Evolutionary conservation across 2,329 filamentous ascomycete genomes (phyloP), one percentile per base, ranked within the genome.

Genomic region (Cyphellophora attinorum): DNA sequence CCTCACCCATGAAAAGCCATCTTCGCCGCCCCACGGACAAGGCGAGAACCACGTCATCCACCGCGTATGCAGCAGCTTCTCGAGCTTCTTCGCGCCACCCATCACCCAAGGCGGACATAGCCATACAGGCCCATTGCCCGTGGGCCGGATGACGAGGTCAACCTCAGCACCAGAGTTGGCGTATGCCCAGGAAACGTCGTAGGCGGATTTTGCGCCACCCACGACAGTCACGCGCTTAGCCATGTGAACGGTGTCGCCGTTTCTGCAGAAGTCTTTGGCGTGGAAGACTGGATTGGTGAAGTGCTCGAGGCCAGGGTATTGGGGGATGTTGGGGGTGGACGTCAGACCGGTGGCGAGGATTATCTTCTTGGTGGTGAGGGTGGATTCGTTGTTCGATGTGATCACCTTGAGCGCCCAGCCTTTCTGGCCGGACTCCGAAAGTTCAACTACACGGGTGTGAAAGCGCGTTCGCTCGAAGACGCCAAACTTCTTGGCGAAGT

Each of bases 31-130:
- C 77, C 79, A 88, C 11, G 81, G 68, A 51, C 81, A 86, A 0
- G 83, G 82, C 33, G 73, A 78, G 55, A 88, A 76, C 76, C 79
- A 85, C 2, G 75, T 81, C 34, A 86, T 58, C 43, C 81, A 67
- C 0, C 82, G 74, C 0, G 73, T 79, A 19, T 72, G 70, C 3
- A 79, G 68, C 4, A 85, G 65, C 47, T 79, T 74, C 55, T 85
- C 80, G 0, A 84, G 59, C 68, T 73, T 76, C 38, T 68, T 69
- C 52, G 78, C 78, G n/a, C 81, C 51, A 0, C 78, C 77, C 1
- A 79, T 81, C 11, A 83, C 76, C 36, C 74, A 75, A 2, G 70
- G 56, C 1, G 72, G 71, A 0, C 71, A 56, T 54, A 81, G 67
- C 64, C 66, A 81, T 0, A 64, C 60, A 0, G 77, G 74, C 47